Evolutionary conservation across 345 rosid genomes (phyloP).

Genomic region (Mercurialis annua): DNA sequence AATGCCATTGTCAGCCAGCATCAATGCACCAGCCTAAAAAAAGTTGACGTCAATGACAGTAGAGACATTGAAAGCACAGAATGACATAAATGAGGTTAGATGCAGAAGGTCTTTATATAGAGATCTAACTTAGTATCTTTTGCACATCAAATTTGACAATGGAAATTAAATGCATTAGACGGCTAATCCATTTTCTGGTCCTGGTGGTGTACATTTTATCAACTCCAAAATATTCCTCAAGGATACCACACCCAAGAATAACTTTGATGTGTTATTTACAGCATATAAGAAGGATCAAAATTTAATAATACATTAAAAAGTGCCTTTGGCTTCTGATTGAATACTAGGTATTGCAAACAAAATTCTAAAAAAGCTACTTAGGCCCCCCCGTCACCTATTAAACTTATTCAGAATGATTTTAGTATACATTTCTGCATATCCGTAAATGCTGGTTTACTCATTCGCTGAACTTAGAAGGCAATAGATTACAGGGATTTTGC

Average conservation of each 20-base stretch:
- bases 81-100: background rate
- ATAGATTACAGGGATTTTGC: background rate
- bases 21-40: slow-evolving; percentile 85
- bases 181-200: background rate
- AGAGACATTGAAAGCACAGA: background rate
- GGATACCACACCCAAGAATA: background rate
- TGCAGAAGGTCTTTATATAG: background rate
- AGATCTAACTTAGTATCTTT: background rate
- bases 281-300: background rate
- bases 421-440: background rate
- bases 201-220: background rate
- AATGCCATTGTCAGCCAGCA: slow-evolving; percentile 98
- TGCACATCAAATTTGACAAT: background rate
- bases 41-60: background rate
- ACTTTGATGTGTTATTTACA: background rate
- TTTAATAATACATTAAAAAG: background rate
- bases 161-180: background rate
- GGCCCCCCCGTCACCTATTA: background rate
- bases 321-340: too few species aligned
- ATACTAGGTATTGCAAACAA: background rate
- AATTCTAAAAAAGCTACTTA: background rate
- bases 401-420: background rate
- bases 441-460: background rate
- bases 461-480: background rate
- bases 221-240: background rate